A percentile compares a stretch with the other conserved stretches of the same genome.
phyloP scores from a whole-genome alignment of 352 stramenopile species.

The Phytophthora citricola region DNA sequence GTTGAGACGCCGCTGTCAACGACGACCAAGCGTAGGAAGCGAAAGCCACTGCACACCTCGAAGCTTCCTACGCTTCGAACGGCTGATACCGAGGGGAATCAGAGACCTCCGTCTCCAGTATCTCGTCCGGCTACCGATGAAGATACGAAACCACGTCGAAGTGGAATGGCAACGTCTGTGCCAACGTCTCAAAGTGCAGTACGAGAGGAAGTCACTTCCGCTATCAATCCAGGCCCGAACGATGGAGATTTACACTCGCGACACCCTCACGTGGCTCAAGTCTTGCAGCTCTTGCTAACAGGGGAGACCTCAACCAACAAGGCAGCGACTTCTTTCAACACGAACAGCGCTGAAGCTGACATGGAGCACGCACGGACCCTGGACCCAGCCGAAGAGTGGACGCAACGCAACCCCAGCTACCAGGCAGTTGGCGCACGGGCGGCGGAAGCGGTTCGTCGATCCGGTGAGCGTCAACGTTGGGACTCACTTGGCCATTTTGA shows the following conservation, averaged over 20 bases:
- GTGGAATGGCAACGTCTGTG: conserved; percentile 19
- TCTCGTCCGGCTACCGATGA: neutral
- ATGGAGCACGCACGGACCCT: conserved; percentile 34
- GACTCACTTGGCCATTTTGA: conserved; percentile 51
- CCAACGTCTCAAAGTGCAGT: neutral
- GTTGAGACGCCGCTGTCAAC: conserved; percentile 1
- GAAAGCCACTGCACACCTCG: conserved; percentile 6
- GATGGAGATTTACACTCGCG: conserved; percentile 41
- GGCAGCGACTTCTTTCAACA: conserved; percentile 5
- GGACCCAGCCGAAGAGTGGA: conserved; percentile 49
- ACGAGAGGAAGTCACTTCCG: conserved; percentile 19
- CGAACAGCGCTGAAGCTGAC: conserved; percentile 35
- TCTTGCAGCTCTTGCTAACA: conserved; percentile 43
- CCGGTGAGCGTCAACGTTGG: conserved; percentile 49
- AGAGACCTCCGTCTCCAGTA: conserved; percentile 5
- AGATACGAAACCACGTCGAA: conserved; percentile 15
- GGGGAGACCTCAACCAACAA: conserved; percentile 14
- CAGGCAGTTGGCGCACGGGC: conserved; percentile 46
- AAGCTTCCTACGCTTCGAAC: conserved; percentile 22
- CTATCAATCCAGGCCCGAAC: neutral
- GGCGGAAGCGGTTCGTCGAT: conserved; percentile 32
- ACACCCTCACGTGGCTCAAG: conserved; percentile 55
- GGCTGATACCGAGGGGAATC: conserved; percentile 11
- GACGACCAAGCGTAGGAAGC: conserved; percentile 17
- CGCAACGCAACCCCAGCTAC: conserved; percentile 54